A percentile compares a stretch with the other conserved stretches of the same genome.
These are phyloP conservation scores for Anthracocystis panici-leucophaei DNA, from an alignment of 1,284 basidiomycete genomes.

Conservation along the genomic window DNA sequence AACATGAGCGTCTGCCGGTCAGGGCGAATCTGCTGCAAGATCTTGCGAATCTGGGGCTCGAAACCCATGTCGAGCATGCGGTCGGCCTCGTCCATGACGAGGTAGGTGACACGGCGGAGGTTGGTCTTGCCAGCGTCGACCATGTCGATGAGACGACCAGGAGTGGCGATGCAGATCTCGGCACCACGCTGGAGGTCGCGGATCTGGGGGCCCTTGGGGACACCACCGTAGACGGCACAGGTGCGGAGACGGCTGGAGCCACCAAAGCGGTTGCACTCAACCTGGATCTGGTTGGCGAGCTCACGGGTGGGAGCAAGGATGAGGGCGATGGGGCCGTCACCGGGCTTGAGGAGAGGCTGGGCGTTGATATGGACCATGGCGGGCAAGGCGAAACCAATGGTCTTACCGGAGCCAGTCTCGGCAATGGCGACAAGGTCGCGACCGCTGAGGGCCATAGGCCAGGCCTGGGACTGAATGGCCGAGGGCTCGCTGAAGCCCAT, in stretches of 20 bases:
- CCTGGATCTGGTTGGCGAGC: slow-evolving; percentile 97
- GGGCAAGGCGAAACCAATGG: slow-evolving; percentile 96
- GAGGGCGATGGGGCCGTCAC: slow-evolving; percentile 96
- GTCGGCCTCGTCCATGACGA: slow-evolving; percentile 99
- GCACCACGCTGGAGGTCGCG: slow-evolving; percentile 96
- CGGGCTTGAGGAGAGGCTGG: slow-evolving; percentile 92
- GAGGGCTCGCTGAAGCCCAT: slow-evolving; percentile 92
- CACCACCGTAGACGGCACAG: slow-evolving; percentile 97
- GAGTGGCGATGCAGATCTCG: slow-evolving; percentile 92
- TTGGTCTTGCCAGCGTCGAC: slow-evolving; percentile 96
- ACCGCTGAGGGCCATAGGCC: slow-evolving; percentile 96
- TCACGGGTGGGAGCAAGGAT: slow-evolving; percentile 98
- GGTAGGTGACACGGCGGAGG: slow-evolving; percentile 92
- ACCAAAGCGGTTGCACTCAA: slow-evolving; percentile 98
- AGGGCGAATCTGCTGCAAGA: slow-evolving; percentile 93
- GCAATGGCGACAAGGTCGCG: slow-evolving; percentile 96
- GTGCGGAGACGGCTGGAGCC: slow-evolving; percentile 96
- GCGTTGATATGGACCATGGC: slow-evolving; percentile 99
- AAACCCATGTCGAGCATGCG: slow-evolving; percentile 99
- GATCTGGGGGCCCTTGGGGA: slow-evolving; percentile 97
- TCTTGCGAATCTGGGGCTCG: slow-evolving; percentile 99
- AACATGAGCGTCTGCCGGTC: slow-evolving; percentile 87
- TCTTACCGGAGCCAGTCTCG: slow-evolving; percentile 74
- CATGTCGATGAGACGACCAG: slow-evolving; percentile 81
- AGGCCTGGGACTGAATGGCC: slow-evolving; percentile 96